A percentile compares a stretch with the other conserved stretches of the same genome.
Evolutionary conservation across 805 yeast species (phyloP).

Genomic region (Nakazawaea laoshanensis): DNA sequence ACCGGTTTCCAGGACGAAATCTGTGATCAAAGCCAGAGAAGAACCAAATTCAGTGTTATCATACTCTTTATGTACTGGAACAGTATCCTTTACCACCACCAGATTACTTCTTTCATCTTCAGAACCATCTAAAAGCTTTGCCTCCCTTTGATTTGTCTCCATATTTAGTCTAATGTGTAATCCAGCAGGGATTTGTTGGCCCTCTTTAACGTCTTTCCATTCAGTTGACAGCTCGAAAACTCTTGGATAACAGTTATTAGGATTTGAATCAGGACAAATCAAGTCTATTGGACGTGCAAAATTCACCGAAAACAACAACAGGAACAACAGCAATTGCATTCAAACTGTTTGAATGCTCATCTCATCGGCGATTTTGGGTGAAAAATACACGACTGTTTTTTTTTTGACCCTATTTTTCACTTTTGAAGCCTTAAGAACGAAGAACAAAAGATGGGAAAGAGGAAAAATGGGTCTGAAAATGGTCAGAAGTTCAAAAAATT

Average conservation of each 20-base stretch:
- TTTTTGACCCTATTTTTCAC: background rate
- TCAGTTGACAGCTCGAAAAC: constrained; percentile 54
- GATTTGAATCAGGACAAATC: constrained; percentile 34
- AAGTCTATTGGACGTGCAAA: constrained; percentile 10
- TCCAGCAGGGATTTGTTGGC: constrained; percentile 78
- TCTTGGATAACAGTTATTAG: constrained; percentile 52
- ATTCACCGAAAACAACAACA: no score
- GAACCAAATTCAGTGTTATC: constrained; percentile 5
- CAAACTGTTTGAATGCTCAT: no score
- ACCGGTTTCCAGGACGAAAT: background rate
- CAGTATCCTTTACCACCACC: constrained; percentile 7
- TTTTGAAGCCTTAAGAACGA: background rate
- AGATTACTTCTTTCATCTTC: background rate
- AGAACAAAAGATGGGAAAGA: constrained; percentile 7
- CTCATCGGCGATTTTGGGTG: background rate
- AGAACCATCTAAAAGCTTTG: constrained; percentile 45
- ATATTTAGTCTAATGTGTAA: constrained; percentile 67
- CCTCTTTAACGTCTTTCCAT: constrained; percentile 64
- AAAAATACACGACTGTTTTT: background rate
- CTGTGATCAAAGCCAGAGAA: background rate
- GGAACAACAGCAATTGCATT: no score
- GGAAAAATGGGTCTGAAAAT: constrained; percentile 1
- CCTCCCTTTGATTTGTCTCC: constrained; percentile 64
- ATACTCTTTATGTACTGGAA: constrained; percentile 2
- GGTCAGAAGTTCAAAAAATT: constrained; percentile 21